Evolutionary conservation across 2,329 filamentous ascomycete species (phyloP), one percentile per base, ranked within the genome.

Genomic region (Penicillium brasilianum): DNA sequence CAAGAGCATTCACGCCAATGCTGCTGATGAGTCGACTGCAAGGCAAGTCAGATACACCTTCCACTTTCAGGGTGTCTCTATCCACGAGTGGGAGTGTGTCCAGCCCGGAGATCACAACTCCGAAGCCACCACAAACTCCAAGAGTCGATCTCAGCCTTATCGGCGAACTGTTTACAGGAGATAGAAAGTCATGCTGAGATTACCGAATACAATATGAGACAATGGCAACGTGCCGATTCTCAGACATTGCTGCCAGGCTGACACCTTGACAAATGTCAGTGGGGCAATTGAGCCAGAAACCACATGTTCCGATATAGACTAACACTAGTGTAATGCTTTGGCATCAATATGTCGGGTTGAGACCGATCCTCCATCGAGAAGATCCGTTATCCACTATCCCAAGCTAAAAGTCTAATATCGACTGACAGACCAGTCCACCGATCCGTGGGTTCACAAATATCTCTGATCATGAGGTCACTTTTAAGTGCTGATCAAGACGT

Each of bases 51-150:
- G 63, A 16, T 74, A 74, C 58, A 61, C 53, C 1, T 76, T 76
- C 50, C 49, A 66, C 20, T 63, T 76, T 37, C 54, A 64, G 9
- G 73, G 73, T 0, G 73, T 75, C 36, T 66, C 65, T 1, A 69
- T 76, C 18, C 32, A 57, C 1, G 66, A 61, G 10, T 75, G 73
- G 73, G 62, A 66, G 55, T 67, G 55, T 52, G 8, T 48, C 11
- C 22, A 18, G 20, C 14, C 5, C 20, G 34, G 32, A 18, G 18
- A 37, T 13, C 14, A 18, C 9, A 8, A 11, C 18, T 8, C 7
- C 6, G n/a, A 14, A 36, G 28, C 16, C 7, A 20, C 18, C 10
- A 50, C 2, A 8, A 13, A 18, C 13, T 4, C n/a, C 25, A 20
- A 52, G 28, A 39, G 49, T 14, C 48, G 8, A 34, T 8, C n/a